Evolutionary conservation across 495 filamentous ascomycete genomes (phyloP), one percentile per base, ranked within the genome.

Genomic region (Penicillium silybi): DNA sequence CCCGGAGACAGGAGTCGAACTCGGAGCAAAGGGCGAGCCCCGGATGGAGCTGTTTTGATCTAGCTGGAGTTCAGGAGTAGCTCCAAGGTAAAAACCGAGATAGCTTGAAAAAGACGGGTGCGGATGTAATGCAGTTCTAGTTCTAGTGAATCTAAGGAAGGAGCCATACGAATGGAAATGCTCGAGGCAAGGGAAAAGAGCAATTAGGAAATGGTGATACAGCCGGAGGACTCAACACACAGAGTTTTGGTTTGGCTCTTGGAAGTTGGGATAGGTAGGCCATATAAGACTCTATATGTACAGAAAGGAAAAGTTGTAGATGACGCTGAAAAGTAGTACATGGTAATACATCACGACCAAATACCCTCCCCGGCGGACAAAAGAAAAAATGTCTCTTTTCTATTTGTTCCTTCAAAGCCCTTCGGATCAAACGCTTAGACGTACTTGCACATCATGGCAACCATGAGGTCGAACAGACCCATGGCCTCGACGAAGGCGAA

Each of bases 401-500:
- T 51, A 50, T 45, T 57, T 32, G 49, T 57, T 56, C 54, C 51
- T 53, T 42, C 41, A 43, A 38, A 25, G 43, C 49, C 39, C 41
- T 44, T 53, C n/a, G 34, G 41, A 41, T 54, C 50, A 58, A 54
- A 64, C 52, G 61, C 64, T 76, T 75, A 76, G 56, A 76, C 69
- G 71, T 75, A 76, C 80, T 87, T 87, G 82, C 82, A 84, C 85
- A 89, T 89, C 78, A 89, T 85, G 73, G 87, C 86, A 86, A 91
- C 83, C 87, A 92, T 92, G 65, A 92, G 84, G 69, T 89, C 87
- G 86, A 92, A 91, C 66, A 93, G 84, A 83, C 88, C 89, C 61
- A 90, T 93, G 79, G 89, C 89, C 73, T 93, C 89, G 70, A 89
- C 88, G 84, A 93, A 93, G 65, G 89, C 88, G 74, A 93, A 93